Conservation (phyloP, 352 stramenopile species). For the Pythium sukuiense region DNA sequence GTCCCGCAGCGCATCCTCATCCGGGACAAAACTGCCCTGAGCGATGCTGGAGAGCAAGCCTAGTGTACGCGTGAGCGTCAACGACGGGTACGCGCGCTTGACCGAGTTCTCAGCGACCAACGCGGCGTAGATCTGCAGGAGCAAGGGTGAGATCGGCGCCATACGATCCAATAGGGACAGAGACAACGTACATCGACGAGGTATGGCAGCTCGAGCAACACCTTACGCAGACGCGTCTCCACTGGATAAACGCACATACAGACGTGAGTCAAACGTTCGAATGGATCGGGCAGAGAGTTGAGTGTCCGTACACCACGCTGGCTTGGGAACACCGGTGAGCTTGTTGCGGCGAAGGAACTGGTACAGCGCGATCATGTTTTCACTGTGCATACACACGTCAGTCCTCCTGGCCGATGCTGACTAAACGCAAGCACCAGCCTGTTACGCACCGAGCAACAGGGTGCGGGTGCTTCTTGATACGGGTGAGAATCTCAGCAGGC, state of each 20-base stretch:
- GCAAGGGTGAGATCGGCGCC: background rate
- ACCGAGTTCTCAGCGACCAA: slow-evolving; percentile 65
- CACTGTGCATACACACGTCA: slow-evolving; percentile 22
- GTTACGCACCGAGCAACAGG: slow-evolving; percentile 43
- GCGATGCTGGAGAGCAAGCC: slow-evolving; percentile 69
- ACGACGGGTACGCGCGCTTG: slow-evolving; percentile 58
- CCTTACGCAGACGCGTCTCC: slow-evolving; percentile 59
- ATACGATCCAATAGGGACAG: background rate
- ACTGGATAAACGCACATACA: slow-evolving; percentile 31
- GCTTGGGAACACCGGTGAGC: slow-evolving; percentile 61
- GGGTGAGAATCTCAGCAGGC: slow-evolving; percentile 50
- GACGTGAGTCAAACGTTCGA: background rate
- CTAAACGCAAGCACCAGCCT: background rate
- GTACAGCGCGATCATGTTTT: slow-evolving; percentile 86
- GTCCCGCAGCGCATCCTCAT: slow-evolving; percentile 57
- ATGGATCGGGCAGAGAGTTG: too few relatives aligned
- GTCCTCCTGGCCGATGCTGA: background rate
- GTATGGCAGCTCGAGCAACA: slow-evolving; percentile 76
- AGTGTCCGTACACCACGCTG: slow-evolving; percentile 48
- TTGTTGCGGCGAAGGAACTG: slow-evolving; percentile 76
- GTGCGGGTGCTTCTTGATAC: slow-evolving; percentile 80
- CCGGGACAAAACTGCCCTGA: slow-evolving; percentile 66
- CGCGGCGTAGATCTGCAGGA: slow-evolving; percentile 49
- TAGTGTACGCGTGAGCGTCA: slow-evolving; percentile 56
- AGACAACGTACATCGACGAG: slow-evolving; percentile 52